These are phyloP conservation scores for Alternaria gaisen DNA, from an alignment of 2,329 filamentous ascomycete species.

Conservation along the genomic window DNA sequence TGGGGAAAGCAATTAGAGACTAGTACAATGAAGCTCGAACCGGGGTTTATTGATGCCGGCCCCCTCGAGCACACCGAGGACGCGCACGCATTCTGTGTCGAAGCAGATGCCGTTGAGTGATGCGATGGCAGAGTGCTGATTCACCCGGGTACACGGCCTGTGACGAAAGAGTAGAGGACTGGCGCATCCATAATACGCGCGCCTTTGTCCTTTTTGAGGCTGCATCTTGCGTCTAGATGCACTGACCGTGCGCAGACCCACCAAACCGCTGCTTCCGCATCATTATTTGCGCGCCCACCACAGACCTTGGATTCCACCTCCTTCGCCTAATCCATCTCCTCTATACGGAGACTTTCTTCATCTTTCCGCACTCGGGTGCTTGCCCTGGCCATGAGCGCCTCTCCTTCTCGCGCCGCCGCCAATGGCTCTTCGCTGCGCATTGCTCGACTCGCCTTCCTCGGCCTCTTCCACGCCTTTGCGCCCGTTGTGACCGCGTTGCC, in stretches of 20 bases:
- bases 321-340: conserved; percentile 12
- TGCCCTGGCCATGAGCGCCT: conserved; percentile 39
- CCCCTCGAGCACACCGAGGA: background rate
- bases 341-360: conserved; percentile 15
- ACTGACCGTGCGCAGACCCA: conserved; percentile 3
- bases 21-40: background rate
- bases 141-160: background rate
- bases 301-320: background rate
- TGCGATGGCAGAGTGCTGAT: background rate
- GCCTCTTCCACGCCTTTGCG: conserved; percentile 43
- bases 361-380: conserved; percentile 26
- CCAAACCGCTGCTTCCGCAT: conserved; percentile 16
- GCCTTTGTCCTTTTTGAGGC: background rate
- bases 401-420: conserved; percentile 30
- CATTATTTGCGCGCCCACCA: conserved; percentile 21
- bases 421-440: conserved; percentile 43
- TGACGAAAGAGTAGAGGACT: background rate
- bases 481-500: conserved; percentile 48
- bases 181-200: background rate
- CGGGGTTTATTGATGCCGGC: background rate
- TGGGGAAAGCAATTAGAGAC: conserved; percentile 6
- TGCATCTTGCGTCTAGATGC: background rate
- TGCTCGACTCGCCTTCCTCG: conserved; percentile 39
- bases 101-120: background rate
- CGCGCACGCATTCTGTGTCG: background rate